These are phyloP conservation scores for Auriscalpium vulgare DNA, from an alignment of 768 basidiomycete species.

Conservation along the genomic window DNA sequence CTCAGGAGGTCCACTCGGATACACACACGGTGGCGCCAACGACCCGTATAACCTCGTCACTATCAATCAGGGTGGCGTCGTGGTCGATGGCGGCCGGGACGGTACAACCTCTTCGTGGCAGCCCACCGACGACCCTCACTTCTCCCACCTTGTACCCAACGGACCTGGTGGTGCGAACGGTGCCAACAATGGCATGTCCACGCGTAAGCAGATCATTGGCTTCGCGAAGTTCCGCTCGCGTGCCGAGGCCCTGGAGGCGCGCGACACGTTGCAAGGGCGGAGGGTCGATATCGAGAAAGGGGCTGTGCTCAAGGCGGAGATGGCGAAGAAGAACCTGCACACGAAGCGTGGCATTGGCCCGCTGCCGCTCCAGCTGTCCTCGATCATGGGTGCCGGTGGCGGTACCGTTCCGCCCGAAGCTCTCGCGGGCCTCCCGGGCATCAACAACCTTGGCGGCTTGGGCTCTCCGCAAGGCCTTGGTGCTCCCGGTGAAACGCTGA, in stretches of 20 bases:
- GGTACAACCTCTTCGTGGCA: slow-evolving; percentile 64
- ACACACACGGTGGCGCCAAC: slow-evolving; percentile 43
- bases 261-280: slow-evolving; percentile 82
- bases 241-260: slow-evolving; percentile 78
- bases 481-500: slow-evolving; percentile 24
- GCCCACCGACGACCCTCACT: slow-evolving; percentile 29
- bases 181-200: slow-evolving; percentile 30
- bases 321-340: slow-evolving; percentile 99
- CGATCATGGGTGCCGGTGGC: slow-evolving; percentile 14
- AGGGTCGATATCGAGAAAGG: slow-evolving; percentile 92
- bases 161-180: slow-evolving; percentile 7
- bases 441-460: slow-evolving; percentile 12
- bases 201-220: slow-evolving; percentile 94
- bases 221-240: slow-evolving; percentile 93
- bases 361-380: slow-evolving; percentile 12
- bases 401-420: slow-evolving; percentile 12
- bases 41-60: slow-evolving; percentile 83
- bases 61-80: slow-evolving; percentile 73
- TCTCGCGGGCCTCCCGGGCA: slow-evolving; percentile 21
- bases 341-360: slow-evolving; percentile 84
- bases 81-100: slow-evolving; percentile 73
- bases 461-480: slow-evolving; percentile 4
- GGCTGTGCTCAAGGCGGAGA: slow-evolving; percentile 91
- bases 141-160: slow-evolving; percentile 18
- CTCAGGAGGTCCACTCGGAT: slow-evolving; percentile 13